Conservation (phyloP, 805 yeast genomes). For the Vanderwaltozyma tropicalis region DNA sequence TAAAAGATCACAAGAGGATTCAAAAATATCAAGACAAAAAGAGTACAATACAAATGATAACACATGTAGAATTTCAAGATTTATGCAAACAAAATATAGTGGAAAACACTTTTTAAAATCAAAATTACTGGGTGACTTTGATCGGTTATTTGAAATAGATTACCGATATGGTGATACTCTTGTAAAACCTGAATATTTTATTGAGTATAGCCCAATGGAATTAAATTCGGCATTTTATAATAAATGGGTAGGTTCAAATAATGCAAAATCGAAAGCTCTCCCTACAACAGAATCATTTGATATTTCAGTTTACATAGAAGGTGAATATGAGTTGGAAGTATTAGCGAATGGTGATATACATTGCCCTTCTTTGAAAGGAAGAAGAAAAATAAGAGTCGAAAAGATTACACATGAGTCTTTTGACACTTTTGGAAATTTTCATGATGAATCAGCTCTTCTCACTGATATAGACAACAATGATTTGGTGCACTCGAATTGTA, state of each 20-base stretch:
- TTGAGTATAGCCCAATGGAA: constrained; percentile 22
- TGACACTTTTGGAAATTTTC: constrained; percentile 31
- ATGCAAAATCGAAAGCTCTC: constrained; percentile 6
- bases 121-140: constrained; percentile 29
- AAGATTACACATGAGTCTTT: constrained; percentile 30
- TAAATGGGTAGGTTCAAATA: constrained; percentile 17
- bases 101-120: constrained; percentile 30
- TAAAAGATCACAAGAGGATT: no score
- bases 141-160: constrained; percentile 38
- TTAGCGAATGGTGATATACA: constrained; percentile 6
- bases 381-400: constrained; percentile 41
- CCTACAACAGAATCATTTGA: constrained; percentile 24
- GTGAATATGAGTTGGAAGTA: constrained; percentile 4
- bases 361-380: constrained; percentile 30
- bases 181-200: constrained; percentile 32
- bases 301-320: constrained; percentile 18
- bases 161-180: constrained; percentile 32
- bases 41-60: no score
- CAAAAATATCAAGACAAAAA: no score
- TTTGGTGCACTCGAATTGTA: constrained; percentile 5
- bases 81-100: constrained; percentile 6
- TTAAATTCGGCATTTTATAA: constrained; percentile 26
- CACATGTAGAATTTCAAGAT: constrained; percentile 5
- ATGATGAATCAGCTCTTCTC: constrained; percentile 22
- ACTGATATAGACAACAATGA: constrained; percentile 4